Evolutionary conservation across 2,329 filamentous ascomycete species (phyloP).

Genomic region (Alternaria burnsii): DNA sequence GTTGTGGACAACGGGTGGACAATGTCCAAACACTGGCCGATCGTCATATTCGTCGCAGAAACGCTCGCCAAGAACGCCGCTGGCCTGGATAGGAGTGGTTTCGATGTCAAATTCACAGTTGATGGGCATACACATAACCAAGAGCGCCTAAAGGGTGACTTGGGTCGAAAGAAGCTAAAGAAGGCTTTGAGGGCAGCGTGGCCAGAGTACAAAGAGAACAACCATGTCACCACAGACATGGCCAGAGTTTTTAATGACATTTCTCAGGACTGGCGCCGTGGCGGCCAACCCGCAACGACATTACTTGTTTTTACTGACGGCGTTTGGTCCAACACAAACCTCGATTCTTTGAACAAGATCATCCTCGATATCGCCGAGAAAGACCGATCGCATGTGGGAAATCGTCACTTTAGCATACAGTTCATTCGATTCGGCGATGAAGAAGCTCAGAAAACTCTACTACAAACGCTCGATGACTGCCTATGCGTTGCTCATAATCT

Average conservation of each 20-base stretch:
- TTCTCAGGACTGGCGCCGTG: fast-evolving
- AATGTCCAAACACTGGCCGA: slow-evolving; percentile 24
- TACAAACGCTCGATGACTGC: not conserved
- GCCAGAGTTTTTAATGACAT: not conserved
- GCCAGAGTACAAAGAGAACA: not conserved
- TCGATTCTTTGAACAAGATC: fast-evolving
- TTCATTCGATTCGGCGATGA: slow-evolving; percentile 27
- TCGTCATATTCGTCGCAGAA: slow-evolving; percentile 22
- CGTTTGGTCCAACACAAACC: not conserved
- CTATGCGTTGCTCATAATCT: not conserved
- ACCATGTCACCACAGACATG: not conserved
- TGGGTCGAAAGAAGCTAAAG: not conserved
- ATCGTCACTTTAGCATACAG: slow-evolving; percentile 24
- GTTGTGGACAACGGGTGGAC: not conserved
- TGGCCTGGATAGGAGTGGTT: slow-evolving; percentile 24
- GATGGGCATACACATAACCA: not conserved
- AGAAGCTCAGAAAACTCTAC: not conserved
- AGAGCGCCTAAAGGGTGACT: not conserved
- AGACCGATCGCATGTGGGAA: not conserved
- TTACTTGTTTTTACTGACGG: not conserved
- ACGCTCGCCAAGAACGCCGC: slow-evolving; percentile 25
- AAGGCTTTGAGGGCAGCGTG: not conserved
- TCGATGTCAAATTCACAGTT: slow-evolving; percentile 27
- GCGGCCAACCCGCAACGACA: not conserved
- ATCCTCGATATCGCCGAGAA: not conserved